Evolutionary conservation across 768 basidiomycete species (phyloP).

Genomic region (Coprinopsis sp.): DNA sequence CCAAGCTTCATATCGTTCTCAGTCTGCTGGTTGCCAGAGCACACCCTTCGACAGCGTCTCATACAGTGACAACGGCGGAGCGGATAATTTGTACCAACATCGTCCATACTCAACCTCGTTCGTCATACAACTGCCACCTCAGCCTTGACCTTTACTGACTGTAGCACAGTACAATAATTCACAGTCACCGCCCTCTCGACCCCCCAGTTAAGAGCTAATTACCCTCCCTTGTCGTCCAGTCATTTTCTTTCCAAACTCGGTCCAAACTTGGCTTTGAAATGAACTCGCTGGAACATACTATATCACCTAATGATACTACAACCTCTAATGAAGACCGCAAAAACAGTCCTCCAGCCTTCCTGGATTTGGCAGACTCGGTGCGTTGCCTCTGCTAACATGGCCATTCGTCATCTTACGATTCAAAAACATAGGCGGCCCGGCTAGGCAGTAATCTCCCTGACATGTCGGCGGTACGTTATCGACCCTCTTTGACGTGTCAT

Average conservation of each 20-base stretch:
- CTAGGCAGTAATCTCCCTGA: conserved; percentile 85
- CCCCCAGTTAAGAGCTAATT: conserved; percentile 5
- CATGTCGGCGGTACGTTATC: conserved; percentile 70
- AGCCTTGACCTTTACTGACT: conserved; percentile 17
- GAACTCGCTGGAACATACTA: conserved; percentile 70
- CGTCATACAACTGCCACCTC: conserved; percentile 22
- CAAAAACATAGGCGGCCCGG: conserved; percentile 61
- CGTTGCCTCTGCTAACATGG: conserved; percentile 28
- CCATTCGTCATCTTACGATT: conserved; percentile 17
- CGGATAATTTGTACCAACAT: conserved; percentile 78
- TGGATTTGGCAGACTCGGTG: conserved; percentile 92
- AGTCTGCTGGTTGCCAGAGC: conserved; percentile 3
- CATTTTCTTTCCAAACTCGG: conserved; percentile 52
- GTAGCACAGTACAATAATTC: conserved; percentile 49
- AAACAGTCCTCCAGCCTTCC: conserved; percentile 86
- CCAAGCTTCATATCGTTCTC: conserved; percentile 1
- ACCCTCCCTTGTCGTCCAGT: conserved; percentile 35
- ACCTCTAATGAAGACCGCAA: conserved; percentile 62
- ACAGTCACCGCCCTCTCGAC: conserved; percentile 26
- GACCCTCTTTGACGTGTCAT: conserved; percentile 2
- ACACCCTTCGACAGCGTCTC: background rate
- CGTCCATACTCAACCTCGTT: conserved; percentile 71
- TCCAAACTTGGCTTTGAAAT: conserved; percentile 49
- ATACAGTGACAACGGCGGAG: conserved; percentile 30
- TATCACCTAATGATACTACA: conserved; percentile 67